These are phyloP conservation scores for Curvularia lunata DNA, from an alignment of 2,329 filamentous ascomycete genomes.

Conservation along the genomic window DNA sequence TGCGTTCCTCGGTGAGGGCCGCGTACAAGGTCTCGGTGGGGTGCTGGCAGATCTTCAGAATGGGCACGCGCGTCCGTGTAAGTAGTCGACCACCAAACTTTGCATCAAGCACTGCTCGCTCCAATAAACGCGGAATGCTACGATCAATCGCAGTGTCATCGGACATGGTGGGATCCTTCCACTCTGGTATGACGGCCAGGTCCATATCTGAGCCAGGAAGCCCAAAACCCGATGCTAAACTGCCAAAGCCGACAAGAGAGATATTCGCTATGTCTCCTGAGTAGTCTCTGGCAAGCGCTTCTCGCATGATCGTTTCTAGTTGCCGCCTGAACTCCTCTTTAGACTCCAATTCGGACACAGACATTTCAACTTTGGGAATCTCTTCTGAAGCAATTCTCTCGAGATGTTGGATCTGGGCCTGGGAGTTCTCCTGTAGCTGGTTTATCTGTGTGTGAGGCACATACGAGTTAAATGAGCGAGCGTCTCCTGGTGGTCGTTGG, in stretches of 20 bases:
- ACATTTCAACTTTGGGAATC: slow-evolving; percentile 68
- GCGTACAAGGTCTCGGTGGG: slow-evolving; percentile 67
- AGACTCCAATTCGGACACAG: slow-evolving; percentile 65
- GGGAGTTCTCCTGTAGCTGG: slow-evolving; percentile 32
- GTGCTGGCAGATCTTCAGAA: slow-evolving; percentile 82
- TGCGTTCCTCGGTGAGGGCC: slow-evolving; percentile 68
- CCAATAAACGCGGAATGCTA: slow-evolving; percentile 74
- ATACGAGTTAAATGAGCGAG: slow-evolving; percentile 22
- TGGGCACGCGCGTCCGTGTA: slow-evolving; percentile 80
- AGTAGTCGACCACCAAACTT: slow-evolving; percentile 79
- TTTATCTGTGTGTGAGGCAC: slow-evolving; percentile 23
- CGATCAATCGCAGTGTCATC: slow-evolving; percentile 55
- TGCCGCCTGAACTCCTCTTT: slow-evolving; percentile 73
- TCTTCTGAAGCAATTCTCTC: slow-evolving; percentile 54
- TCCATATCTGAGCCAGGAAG: slow-evolving; percentile 92
- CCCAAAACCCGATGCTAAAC: slow-evolving; percentile 82
- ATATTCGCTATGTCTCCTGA: slow-evolving; percentile 61
- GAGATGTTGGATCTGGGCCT: slow-evolving; percentile 52
- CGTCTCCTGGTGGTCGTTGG: slow-evolving; percentile 27
- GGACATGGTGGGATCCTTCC: slow-evolving; percentile 37
- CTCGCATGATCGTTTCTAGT: slow-evolving; percentile 69
- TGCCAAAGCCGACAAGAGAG: slow-evolving; percentile 80
- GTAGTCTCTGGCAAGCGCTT: slow-evolving; percentile 60
- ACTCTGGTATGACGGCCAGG: slow-evolving; percentile 74
- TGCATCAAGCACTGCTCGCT: slow-evolving; percentile 73